Conservation (phyloP, 2,329 filamentous ascomycete genomes). For the Whalleya microplaca region DNA sequence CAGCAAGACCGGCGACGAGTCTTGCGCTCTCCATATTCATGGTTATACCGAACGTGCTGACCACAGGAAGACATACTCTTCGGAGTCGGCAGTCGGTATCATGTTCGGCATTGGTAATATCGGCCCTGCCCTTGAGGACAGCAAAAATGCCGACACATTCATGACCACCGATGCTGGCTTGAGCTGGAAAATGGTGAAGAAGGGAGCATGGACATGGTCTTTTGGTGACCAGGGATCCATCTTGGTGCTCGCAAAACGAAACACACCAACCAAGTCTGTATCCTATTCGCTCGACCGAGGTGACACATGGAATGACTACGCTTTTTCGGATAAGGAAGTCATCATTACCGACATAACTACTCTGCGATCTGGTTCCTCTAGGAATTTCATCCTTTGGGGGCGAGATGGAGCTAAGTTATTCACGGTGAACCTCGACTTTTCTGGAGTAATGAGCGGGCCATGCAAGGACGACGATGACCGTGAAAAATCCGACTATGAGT, state of each 20-base stretch:
- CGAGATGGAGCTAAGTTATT: constrained; percentile 62
- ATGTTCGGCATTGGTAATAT: constrained; percentile 95
- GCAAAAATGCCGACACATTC: constrained; percentile 82
- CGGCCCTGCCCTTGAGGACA: constrained; percentile 66
- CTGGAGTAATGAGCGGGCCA: constrained; percentile 71
- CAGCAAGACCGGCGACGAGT: constrained; percentile 58
- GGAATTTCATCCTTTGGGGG: constrained; percentile 92
- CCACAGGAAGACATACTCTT: constrained; percentile 83
- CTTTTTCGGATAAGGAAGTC: constrained; percentile 74
- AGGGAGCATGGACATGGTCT: constrained; percentile 90
- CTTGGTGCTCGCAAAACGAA: constrained; percentile 81
- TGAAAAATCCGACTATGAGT: constrained; percentile 70
- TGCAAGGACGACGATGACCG: constrained; percentile 70
- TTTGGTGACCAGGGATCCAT: constrained; percentile 95
- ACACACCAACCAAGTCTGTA: constrained; percentile 67
- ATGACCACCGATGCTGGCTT: constrained; percentile 91
- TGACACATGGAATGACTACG: constrained; percentile 73
- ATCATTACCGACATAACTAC: constrained; percentile 82
- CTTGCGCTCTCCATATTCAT: constrained; percentile 89
- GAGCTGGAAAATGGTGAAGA: constrained; percentile 82
- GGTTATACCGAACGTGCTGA: constrained; percentile 91
- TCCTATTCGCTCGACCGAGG: constrained; percentile 85
- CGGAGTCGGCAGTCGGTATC: constrained; percentile 82
- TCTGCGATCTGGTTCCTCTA: constrained; percentile 83
- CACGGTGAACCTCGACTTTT: constrained; percentile 88